Percentiles rank a stretch among this genome's conserved stretches.
Evolutionary conservation across 257 asterid species (phyloP).

Genomic region (Cruciata laevipes): DNA sequence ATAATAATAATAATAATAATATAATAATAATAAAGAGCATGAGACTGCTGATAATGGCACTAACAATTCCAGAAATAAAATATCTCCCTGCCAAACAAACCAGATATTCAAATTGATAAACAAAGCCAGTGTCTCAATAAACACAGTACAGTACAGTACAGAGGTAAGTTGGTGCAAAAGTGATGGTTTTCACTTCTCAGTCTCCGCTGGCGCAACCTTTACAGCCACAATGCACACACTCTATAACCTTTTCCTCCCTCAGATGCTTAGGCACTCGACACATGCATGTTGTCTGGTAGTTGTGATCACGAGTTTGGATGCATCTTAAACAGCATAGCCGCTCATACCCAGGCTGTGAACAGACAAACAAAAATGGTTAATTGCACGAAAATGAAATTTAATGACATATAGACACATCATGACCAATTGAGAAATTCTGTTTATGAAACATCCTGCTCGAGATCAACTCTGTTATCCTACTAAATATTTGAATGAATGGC

Average conservation of each 20-base stretch:
- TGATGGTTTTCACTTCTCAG: conserved; percentile 21
- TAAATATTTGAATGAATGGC: not conserved
- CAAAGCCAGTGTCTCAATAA: not conserved
- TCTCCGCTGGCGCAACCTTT: conserved; percentile 89
- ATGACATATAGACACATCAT: not conserved
- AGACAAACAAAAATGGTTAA: conserved; percentile 12
- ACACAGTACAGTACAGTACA: not conserved
- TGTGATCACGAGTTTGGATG: conserved; percentile 94
- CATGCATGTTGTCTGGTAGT: conserved; percentile 75
- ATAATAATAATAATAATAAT: too few species aligned
- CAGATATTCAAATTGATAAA: too few species aligned
- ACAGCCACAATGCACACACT: conserved; percentile 89
- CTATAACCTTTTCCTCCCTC: conserved; percentile 90
- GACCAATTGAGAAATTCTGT: not conserved
- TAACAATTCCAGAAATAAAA: not conserved
- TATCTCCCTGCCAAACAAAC: not conserved
- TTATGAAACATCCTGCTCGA: not conserved
- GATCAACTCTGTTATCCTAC: not conserved
- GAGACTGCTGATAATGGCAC: not conserved
- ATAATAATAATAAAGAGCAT: too few species aligned
- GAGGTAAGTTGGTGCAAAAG: not conserved
- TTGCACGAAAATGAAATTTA: not conserved
- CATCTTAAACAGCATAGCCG: conserved; percentile 89
- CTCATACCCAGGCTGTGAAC: conserved; percentile 83
- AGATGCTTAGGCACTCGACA: conserved; percentile 89